Base-by-base conservation (phyloP, 768 basidiomycete genomes). In the Lactarius sp. region DNA sequence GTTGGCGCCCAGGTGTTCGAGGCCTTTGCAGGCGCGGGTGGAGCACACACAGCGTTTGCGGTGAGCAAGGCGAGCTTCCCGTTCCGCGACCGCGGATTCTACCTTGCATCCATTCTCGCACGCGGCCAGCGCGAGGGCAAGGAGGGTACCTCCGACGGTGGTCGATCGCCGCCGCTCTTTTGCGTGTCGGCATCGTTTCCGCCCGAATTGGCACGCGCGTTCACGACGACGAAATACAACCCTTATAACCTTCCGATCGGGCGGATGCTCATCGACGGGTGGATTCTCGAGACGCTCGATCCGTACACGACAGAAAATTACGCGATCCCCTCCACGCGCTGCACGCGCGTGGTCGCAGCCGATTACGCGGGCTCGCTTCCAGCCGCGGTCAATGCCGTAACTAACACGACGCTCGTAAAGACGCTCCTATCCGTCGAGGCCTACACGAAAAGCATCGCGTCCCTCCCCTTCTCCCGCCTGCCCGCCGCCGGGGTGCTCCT, bases 241-340 rank as follows among this genome's bases (percentile, higher is more conserved):
- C 79, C 92, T 0, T 83, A 84, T 57, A 70, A 62, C 1, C 80
- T 92, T 9, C 91, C 92, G 0, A 78, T 91, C 16, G 96, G 94
- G 2, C 84, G 89, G 14, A 78, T 93, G 39, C 86, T 90, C 67
- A 76, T 99, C 6, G 94, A 98, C 70, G 96, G 90, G 2, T 99
- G 97, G 97, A 85, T 96, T 37, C 75, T 97, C 69, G 94, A 99
- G 77, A 98, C 96, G 4, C 82, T 98, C 52, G 96, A 98, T 71
- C 94, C 95, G 0, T 98, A 98, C 68, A 89, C 92, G 27, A 87
- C 87, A 64, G 94, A 96, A 74, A 93, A 92, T 67, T 96, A 94
- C 71, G 83, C 92, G 13, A 96, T 98, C 51, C 97, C 95, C 1
- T 97, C 94, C 4, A 92, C 94, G 44, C 76, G 89, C 52, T 95